phyloP scores from a whole-genome alignment of 176 grass and related monocot species.

The Phoenix dactylifera region DNA sequence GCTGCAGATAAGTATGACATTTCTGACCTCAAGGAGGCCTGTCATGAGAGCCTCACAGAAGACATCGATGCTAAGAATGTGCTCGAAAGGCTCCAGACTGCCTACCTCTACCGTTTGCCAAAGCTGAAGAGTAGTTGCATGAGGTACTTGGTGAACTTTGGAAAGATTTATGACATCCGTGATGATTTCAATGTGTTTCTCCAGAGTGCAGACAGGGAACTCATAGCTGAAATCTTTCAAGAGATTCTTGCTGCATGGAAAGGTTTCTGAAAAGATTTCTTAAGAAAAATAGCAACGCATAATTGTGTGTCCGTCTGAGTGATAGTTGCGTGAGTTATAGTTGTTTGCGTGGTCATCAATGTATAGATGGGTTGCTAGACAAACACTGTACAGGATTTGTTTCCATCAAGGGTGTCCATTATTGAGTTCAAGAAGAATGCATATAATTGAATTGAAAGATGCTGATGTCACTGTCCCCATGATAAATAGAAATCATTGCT shows the following conservation, averaged over 20 bases:
- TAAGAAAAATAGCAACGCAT: neutral
- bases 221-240: slow-evolving; percentile 76
- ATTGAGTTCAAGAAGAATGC: slow-evolving; percentile 16
- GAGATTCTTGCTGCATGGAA: slow-evolving; percentile 76
- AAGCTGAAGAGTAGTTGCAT: slow-evolving; percentile 71
- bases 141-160: slow-evolving; percentile 80
- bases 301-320: neutral
- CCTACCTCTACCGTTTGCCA: slow-evolving; percentile 44
- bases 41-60: slow-evolving; percentile 72
- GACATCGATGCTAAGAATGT: slow-evolving; percentile 71
- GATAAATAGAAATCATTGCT: slow-evolving; percentile 21
- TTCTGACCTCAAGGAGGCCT: slow-evolving; percentile 69
- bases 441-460: slow-evolving; percentile 26
- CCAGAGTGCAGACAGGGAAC: slow-evolving; percentile 64
- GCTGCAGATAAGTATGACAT: slow-evolving; percentile 95
- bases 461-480: slow-evolving; percentile 4
- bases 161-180: slow-evolving; percentile 84
- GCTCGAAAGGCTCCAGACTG: slow-evolving; percentile 65
- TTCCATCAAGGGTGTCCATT: slow-evolving; percentile 11
- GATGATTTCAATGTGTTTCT: slow-evolving; percentile 68
- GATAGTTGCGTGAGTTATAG: slow-evolving; percentile 1
- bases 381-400: slow-evolving; percentile 25
- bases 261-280: slow-evolving; percentile 27
- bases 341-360: slow-evolving; percentile 7
- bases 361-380: slow-evolving; percentile 23